Base-by-base conservation (phyloP, 2,329 filamentous ascomycete genomes). In the Fusarium sulawesiense region DNA sequence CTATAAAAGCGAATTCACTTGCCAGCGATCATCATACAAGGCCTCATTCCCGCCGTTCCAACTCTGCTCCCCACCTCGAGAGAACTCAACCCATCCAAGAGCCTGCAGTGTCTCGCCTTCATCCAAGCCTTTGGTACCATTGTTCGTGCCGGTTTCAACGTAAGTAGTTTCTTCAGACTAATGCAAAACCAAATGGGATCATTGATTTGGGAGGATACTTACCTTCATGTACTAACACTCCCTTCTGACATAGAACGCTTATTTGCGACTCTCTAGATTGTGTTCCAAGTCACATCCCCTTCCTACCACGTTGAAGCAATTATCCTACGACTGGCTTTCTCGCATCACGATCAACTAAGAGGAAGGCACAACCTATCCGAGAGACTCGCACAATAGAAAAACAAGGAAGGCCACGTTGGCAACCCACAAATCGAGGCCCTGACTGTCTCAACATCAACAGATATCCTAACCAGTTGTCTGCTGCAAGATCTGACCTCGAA, bases 1-100 rank as follows among this genome's bases (percentile, higher is more conserved):
- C 51, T 57, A 49, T 12, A 49, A 58, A 66, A 66, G 68, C 55
- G 57, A 44, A 48, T 63, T 48, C 42, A 53, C 59, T 59, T 61
- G 46, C 60, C 60, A 66, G 64, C 68, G 71, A 67, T 57, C 60
- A 58, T 37, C 32, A 40, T 27, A 21, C 30, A 59, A 41, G 37
- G 25, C 25, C 21, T 23, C 29, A n/a, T 42, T 41, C 46, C 29
- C 45, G 40, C 18, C 34, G 20, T 30, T 11, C 27, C 27, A 54
- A 41, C 4, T 29, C 21, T 41, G 48, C 20, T 54, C n/a, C 20
- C n/a, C 9, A n/a, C 18, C 14, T 16, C 9, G 21, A 12, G 21
- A 37, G 9, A 40, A 12, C 14, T 6, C 10, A 14, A 12, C 18
- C 14, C 11, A 23, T n/a, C 32, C 41, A 20, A 14, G 21, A n/a